Percentiles rank a stretch among this genome's conserved stretches.
These are phyloP conservation scores for Fusarium chaquense DNA, from an alignment of 2,329 filamentous ascomycete genomes.

Conservation along the genomic window DNA sequence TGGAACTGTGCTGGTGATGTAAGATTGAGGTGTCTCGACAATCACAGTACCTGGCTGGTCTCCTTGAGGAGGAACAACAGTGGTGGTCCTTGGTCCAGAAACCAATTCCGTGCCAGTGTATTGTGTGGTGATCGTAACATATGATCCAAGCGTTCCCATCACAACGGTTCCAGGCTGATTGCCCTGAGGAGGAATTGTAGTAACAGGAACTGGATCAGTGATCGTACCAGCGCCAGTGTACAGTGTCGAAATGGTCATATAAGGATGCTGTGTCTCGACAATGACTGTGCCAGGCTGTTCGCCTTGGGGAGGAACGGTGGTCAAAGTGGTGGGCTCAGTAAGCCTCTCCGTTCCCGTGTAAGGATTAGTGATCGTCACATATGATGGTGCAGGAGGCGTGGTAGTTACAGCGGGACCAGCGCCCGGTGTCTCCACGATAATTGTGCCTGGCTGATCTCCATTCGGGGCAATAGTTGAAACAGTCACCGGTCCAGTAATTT, in stretches of 20 bases:
- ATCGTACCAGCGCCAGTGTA: constrained; percentile 21
- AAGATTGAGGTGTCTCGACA: constrained; percentile 27
- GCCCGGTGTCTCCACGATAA: constrained; percentile 21
- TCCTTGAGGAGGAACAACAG: constrained; percentile 8
- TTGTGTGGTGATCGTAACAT: constrained; percentile 12
- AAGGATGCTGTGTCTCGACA: constrained; percentile 13
- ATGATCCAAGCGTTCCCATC: constrained; percentile 15
- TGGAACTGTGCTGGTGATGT: constrained; percentile 23
- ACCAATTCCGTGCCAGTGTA: constrained; percentile 20
- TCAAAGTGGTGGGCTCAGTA: constrained; percentile 19
- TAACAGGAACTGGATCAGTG: constrained; percentile 17
- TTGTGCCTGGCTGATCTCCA: constrained; percentile 24
- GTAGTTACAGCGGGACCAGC: constrained; percentile 20
- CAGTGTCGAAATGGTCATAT: constrained; percentile 14
- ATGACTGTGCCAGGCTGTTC: constrained; percentile 28
- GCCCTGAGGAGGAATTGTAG: constrained; percentile 13
- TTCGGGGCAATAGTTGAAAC: constrained; percentile 24
- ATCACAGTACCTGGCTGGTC: constrained; percentile 28
- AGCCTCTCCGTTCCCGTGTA: constrained; percentile 26
- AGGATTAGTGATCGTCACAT: constrained; percentile 21
- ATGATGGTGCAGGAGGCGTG: constrained; percentile 21
- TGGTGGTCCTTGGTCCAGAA: constrained; percentile 18
- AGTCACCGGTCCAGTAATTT: constrained; percentile 26
- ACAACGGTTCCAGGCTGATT: constrained; percentile 27
- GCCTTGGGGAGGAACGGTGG: constrained; percentile 16